These are phyloP conservation scores for Silene latifolia DNA, from an alignment of 148 eudicot species.

Conservation along the genomic window DNA sequence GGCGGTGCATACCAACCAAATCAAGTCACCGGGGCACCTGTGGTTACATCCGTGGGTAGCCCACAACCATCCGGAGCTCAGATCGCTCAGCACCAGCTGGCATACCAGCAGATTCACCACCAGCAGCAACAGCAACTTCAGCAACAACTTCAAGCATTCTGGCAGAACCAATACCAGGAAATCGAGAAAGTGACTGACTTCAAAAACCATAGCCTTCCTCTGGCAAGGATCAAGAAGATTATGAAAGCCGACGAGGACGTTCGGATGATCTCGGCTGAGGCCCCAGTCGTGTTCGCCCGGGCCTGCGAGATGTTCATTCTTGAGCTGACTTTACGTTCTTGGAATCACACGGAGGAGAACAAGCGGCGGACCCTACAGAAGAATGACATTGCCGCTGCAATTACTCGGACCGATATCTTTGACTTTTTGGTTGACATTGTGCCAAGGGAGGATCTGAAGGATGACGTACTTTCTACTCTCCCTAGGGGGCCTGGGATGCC, in stretches of 20 bases:
- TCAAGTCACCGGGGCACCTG: constrained; percentile 7
- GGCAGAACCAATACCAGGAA: constrained; percentile 61
- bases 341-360: constrained; percentile 84
- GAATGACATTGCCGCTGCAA: constrained; percentile 73
- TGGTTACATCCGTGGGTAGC: constrained; percentile 25
- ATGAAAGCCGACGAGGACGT: constrained; percentile 88
- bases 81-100: constrained; percentile 57
- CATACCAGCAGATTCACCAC: constrained; percentile 69
- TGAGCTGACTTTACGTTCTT: constrained; percentile 65
- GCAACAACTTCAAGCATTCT: constrained; percentile 60
- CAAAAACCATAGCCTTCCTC: constrained; percentile 77
- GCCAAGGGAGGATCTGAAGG: constrained; percentile 73
- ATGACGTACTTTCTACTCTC: constrained; percentile 54
- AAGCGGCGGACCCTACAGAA: constrained; percentile 70
- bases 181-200: constrained; percentile 67
- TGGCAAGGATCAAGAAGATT: constrained; percentile 75
- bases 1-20: constrained; percentile 11
- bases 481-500: constrained; percentile 57
- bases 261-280: constrained; percentile 83
- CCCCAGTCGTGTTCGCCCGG: constrained; percentile 70
- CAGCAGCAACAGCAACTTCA: constrained; percentile 77
- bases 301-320: constrained; percentile 88
- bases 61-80: constrained; percentile 43
- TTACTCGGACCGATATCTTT: constrained; percentile 70
- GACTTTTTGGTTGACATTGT: constrained; percentile 77